Evolutionary conservation across 805 yeast genomes (phyloP).

Genomic region (Starmerella cellae): DNA sequence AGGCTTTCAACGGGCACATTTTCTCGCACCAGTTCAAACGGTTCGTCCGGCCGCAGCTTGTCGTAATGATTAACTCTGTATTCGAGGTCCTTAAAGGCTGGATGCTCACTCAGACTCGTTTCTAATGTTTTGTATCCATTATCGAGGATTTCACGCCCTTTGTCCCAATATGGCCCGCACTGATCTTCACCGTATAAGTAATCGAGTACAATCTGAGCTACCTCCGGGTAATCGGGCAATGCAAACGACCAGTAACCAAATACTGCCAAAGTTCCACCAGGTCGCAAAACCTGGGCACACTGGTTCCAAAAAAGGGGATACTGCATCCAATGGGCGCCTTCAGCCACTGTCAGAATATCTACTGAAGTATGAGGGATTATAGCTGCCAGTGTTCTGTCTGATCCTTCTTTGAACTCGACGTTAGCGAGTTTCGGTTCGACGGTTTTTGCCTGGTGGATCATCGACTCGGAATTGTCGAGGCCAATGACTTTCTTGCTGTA

Average conservation of each 20-base stretch:
- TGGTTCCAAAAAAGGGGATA: conserved; percentile 41
- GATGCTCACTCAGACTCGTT: conserved; percentile 29
- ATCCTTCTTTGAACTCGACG: conserved; percentile 13
- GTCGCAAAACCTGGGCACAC: conserved; percentile 38
- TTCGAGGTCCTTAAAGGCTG: conserved; percentile 32
- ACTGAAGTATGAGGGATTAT: conserved; percentile 28
- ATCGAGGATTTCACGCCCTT: conserved; percentile 52
- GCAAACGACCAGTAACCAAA: conserved; percentile 74
- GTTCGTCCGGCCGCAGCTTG: conserved; percentile 16
- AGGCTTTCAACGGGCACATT: conserved; percentile 33
- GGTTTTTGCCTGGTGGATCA: conserved; percentile 38
- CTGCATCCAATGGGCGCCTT: conserved; percentile 78
- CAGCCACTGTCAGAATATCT: conserved; percentile 66
- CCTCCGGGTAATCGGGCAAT: conserved; percentile 38
- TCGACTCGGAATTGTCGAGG: conserved; percentile 44
- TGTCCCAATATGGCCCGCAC: conserved; percentile 64
- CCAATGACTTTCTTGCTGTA: conserved; percentile 45
- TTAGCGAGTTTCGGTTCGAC: conserved; percentile 21
- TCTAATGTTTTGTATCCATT: conserved; percentile 32
- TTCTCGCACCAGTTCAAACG: conserved; percentile 18
- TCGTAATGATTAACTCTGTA: conserved; percentile 24
- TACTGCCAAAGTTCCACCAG: conserved; percentile 55
- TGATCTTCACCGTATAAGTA: conserved; percentile 37
- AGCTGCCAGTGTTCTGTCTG: conserved; percentile 19
- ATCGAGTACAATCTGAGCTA: conserved; percentile 41